These are phyloP conservation scores for Sclerospora graminicola DNA, from an alignment of 352 stramenopile genomes.

Conservation along the genomic window DNA sequence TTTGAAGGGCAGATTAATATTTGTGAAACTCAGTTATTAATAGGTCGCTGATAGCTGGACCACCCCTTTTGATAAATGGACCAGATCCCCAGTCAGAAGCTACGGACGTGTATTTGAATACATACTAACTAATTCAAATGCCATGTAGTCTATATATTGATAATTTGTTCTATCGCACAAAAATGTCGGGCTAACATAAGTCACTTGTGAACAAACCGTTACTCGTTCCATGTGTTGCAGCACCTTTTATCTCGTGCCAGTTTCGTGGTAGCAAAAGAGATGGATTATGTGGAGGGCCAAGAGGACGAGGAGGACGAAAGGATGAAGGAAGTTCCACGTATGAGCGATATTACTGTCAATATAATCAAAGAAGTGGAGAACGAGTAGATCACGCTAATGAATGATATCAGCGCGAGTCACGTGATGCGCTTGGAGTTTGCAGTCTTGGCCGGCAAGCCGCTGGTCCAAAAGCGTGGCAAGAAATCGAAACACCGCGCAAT, in stretches of 20 bases:
- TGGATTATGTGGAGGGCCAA: slow-evolving; percentile 19
- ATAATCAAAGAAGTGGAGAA: slow-evolving; percentile 65
- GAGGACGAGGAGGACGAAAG: slow-evolving; percentile 53
- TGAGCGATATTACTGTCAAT: slow-evolving; percentile 61
- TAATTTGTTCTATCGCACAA: no score
- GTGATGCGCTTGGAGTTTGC: slow-evolving; percentile 66
- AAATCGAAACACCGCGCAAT: slow-evolving; percentile 69
- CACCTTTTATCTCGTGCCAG: slow-evolving; percentile 54
- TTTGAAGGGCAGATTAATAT: no score
- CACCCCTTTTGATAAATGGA: no score
- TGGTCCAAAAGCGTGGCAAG: slow-evolving; percentile 74
- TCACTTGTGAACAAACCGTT: slow-evolving; percentile 80
- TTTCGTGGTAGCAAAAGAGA: slow-evolving; percentile 33
- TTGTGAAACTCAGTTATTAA: no score
- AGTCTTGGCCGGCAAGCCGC: slow-evolving; percentile 47
- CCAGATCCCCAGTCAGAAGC: no score
- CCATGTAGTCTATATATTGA: no score
- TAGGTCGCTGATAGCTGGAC: no score
- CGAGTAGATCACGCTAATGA: slow-evolving; percentile 81
- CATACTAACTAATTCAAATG: no score
- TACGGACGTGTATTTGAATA: no score
- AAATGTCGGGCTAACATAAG: slow-evolving; percentile 75
- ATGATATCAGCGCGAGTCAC: slow-evolving; percentile 79
- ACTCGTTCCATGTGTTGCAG: slow-evolving; percentile 81
- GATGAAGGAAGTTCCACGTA: slow-evolving; percentile 43